phyloP scores from a whole-genome alignment of 1,284 basidiomycete genomes.

The Peniophora sp. region DNA sequence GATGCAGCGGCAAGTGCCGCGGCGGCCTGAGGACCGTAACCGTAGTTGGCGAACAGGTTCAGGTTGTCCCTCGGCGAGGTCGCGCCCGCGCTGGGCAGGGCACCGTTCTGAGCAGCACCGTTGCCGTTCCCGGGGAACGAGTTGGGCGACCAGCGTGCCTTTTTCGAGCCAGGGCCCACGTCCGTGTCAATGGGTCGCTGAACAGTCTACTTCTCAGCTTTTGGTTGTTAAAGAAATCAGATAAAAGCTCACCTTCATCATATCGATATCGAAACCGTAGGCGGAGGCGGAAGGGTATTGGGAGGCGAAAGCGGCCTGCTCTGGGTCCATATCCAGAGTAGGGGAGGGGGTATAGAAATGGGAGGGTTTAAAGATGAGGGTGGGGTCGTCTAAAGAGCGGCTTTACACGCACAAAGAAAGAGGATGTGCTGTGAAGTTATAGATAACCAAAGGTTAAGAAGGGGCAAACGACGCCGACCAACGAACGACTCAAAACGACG shows the following conservation, averaged over 20 bases:
- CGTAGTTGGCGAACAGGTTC: conserved; percentile 68
- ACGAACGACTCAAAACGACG: not conserved
- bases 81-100: conserved; percentile 26
- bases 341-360: conserved; percentile 18
- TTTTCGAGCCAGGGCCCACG: conserved; percentile 78
- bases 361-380: conserved; percentile 25
- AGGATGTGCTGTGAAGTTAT: conserved; percentile 33
- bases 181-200: conserved; percentile 75
- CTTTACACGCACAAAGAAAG: conserved; percentile 42
- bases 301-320: conserved; percentile 57
- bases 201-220: not conserved
- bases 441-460: conserved; percentile 19
- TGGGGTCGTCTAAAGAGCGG: conserved; percentile 31
- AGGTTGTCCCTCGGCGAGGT: conserved; percentile 37
- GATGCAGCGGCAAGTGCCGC: conserved; percentile 42
- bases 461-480: not conserved
- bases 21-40: conserved; percentile 68
- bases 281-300: conserved; percentile 45
- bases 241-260: conserved; percentile 65
- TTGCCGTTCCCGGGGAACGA: conserved; percentile 36
- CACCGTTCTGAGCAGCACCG: conserved; percentile 18
- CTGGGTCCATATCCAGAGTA: conserved; percentile 53
- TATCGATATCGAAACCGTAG: conserved; percentile 73
- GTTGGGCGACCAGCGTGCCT: conserved; percentile 76
- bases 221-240: conserved; percentile 4